Conservation (phyloP, 306 rosid genomes). For the Prunus dulcis region DNA sequence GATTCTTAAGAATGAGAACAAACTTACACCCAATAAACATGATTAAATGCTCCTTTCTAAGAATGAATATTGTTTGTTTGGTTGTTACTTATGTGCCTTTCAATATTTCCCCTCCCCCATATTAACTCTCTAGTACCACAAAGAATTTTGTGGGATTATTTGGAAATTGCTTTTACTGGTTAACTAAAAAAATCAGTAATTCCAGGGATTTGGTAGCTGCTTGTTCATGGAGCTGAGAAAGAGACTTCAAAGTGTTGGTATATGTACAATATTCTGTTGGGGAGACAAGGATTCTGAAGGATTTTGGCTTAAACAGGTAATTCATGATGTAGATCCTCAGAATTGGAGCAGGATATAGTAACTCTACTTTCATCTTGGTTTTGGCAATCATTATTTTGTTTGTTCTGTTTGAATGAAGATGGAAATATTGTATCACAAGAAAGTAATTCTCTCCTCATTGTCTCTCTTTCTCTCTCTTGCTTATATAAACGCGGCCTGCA, state of each 20-base stretch:
- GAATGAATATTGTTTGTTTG: background rate
- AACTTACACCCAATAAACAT: background rate
- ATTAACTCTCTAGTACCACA: background rate
- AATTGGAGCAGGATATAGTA: background rate
- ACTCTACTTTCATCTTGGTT: conserved; percentile 11
- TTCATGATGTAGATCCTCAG: background rate
- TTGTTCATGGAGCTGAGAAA: conserved; percentile 60
- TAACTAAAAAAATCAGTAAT: conserved; percentile 15
- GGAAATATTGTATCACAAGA: background rate
- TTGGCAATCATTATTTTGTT: background rate
- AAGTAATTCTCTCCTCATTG: background rate
- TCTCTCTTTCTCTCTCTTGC: background rate
- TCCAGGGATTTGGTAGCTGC: conserved; percentile 71
- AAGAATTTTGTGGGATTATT: conserved; percentile 2
- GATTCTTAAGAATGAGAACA: background rate
- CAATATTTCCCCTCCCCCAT: background rate
- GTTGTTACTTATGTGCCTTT: background rate
- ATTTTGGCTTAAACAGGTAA: conserved; percentile 90
- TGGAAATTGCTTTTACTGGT: background rate
- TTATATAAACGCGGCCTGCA: too few relatives aligned
- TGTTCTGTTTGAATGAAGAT: background rate
- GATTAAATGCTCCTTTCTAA: background rate
- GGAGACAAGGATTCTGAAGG: conserved; percentile 94
- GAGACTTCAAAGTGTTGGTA: conserved; percentile 78
- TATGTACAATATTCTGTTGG: conserved; percentile 80